These are phyloP conservation scores for Scopulariopsis brevicaulis DNA, from an alignment of 2,329 filamentous ascomycete species.

Conservation along the genomic window DNA sequence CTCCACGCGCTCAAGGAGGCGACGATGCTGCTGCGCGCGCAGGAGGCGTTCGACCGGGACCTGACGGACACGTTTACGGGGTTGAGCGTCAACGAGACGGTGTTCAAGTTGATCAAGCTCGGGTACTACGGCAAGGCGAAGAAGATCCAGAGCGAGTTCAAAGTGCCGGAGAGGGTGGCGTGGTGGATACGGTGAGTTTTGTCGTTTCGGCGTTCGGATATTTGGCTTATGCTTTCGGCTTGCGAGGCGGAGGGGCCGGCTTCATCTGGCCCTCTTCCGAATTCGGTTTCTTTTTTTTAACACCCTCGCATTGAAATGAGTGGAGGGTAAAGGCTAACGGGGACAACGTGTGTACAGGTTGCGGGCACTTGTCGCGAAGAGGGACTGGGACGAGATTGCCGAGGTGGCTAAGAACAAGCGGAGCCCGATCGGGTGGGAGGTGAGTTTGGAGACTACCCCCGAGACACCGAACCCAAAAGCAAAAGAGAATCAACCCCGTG, in stretches of 20 bases:
- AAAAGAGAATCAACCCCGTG: not conserved
- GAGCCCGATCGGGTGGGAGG: conserved; percentile 94
- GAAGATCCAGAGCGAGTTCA: conserved; percentile 87
- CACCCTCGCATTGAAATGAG: not conserved
- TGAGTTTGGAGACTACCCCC: conserved; percentile 27
- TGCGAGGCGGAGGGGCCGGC: too few species aligned
- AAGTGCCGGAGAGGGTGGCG: conserved; percentile 77
- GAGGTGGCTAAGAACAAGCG: conserved; percentile 70
- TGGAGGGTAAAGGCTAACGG: not conserved
- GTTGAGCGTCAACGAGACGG: conserved; percentile 79
- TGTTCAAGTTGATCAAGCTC: conserved; percentile 75
- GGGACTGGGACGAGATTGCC: conserved; percentile 88
- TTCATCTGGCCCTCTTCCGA: too few species aligned
- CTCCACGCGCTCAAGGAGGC: conserved; percentile 70
- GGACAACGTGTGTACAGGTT: conserved; percentile 36
- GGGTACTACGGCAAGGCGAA: conserved; percentile 77
- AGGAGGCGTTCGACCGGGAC: conserved; percentile 79
- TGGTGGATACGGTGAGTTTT: conserved; percentile 63
- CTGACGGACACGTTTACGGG: conserved; percentile 68
- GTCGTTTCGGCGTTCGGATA: not conserved
- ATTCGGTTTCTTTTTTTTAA: too few species aligned
- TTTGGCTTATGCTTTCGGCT: not conserved
- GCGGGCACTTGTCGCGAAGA: conserved; percentile 75
- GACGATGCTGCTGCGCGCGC: conserved; percentile 66
- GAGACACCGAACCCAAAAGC: not conserved